These are phyloP conservation scores for Botrytis hyacinthi DNA, from an alignment of 2,329 filamentous ascomycete genomes.

Conservation along the genomic window DNA sequence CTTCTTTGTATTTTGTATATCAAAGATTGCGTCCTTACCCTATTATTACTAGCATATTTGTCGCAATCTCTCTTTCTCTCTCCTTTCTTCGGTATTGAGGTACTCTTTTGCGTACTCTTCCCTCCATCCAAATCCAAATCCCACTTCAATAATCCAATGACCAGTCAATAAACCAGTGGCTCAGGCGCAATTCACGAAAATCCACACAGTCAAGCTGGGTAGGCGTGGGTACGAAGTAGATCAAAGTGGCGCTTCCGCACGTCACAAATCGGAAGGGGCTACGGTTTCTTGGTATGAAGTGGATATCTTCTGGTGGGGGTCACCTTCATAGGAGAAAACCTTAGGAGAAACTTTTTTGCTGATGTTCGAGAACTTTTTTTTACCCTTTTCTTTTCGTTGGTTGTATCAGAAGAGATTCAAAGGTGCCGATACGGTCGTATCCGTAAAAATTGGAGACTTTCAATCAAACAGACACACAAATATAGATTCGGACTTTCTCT, in stretches of 20 bases:
- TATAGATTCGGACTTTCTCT: neutral
- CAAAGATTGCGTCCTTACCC: neutral
- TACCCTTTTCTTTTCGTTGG: neutral
- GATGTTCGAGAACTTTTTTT: conserved; percentile 12
- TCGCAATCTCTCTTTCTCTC: conserved; percentile 11
- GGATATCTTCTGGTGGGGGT: conserved; percentile 3
- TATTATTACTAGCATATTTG: conserved; percentile 2
- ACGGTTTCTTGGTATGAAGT: neutral
- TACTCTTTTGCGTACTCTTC: conserved; percentile 5
- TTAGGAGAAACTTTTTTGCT: conserved; percentile 8
- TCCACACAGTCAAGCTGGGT: conserved; percentile 11
- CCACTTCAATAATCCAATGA: conserved; percentile 2
- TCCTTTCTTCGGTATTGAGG: neutral
- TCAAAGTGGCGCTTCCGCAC: conserved; percentile 20
- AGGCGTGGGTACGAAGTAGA: conserved; percentile 11
- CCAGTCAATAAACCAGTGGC: conserved; percentile 13
- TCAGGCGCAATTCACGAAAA: conserved; percentile 12
- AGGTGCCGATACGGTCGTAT: neutral
- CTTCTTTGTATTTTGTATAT: neutral
- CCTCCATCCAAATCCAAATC: neutral
- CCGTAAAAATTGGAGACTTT: neutral
- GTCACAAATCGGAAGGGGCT: conserved; percentile 20
- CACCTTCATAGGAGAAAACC: neutral
- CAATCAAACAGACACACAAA: neutral
- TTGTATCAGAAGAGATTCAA: neutral